Base-by-base conservation (phyloP, 805 yeast species). In the Suhomyces prunicola region DNA sequence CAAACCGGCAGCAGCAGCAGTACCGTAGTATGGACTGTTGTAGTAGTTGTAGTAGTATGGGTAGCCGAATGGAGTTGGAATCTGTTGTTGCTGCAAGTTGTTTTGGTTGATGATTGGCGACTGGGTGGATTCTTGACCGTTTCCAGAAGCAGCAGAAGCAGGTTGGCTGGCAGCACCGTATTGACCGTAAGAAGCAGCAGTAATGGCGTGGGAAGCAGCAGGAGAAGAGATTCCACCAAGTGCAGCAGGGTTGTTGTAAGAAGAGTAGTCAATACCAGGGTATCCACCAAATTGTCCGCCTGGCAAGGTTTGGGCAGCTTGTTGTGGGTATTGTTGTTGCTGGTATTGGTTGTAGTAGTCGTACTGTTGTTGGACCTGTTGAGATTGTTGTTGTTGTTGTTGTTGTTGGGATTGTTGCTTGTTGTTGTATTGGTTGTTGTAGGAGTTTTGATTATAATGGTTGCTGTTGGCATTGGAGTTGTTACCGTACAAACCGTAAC, bases 221-320 rank as follows among this genome's bases (percentile, higher is more conserved):
- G 66, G 62, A 29, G 67, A 60, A n/a, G 66, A 62, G 50, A 67
- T 62, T 13, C 64, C 65, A 29, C 59, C 64, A 50, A 67, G 64
- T 44, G 66, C 68, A 50, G 66, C 67, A 48, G 61, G 64, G 57
- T 70, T 76, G 52, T 68, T 72, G 60, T 74, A 73, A 39, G 69
- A 69, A 42, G 72, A 64, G 65, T 76, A 76, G 60, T 76, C 80
- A 46, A 68, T 63, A 27, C 76, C 77, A 46, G 80, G 80, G 64
- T 74, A 76, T 46, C 71, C 74, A 46, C 67, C 78, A 60, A 69
- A 76, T 60, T 72, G 77, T 44, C 59, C 63, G 33, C 72, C 76
- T 51, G 79, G 79, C 42, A 70, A 54, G 50, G 67, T 63, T 56
- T 74, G 78, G 36, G 68, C 68, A 50, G 71, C 70, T 59, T 73